These are phyloP conservation scores for Tetrahymena borealis DNA, from an alignment of 73 alveolate genomes.

Conservation along the genomic window DNA sequence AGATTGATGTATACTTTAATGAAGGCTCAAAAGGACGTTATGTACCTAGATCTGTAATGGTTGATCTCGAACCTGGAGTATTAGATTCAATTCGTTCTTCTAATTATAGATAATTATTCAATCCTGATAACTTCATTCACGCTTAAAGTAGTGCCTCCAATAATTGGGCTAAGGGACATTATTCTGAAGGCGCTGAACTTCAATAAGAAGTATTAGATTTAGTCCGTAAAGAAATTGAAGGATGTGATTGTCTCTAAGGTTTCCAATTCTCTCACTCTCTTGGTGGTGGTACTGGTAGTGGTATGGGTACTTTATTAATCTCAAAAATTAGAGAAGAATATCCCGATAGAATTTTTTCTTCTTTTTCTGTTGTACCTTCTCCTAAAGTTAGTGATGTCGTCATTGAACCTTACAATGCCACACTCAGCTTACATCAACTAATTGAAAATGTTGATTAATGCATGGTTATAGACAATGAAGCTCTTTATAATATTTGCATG, in stretches of 20 bases:
- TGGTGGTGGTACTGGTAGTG: conserved; percentile 42
- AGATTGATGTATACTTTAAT: conserved; percentile 45
- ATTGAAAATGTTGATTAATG: conserved; percentile 14
- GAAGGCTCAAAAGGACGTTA: conserved; percentile 47
- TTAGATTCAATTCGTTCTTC: conserved; percentile 32
- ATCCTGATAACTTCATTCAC: conserved; percentile 52
- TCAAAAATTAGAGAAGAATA: conserved; percentile 25
- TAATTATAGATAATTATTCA: conserved; percentile 41
- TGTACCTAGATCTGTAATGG: conserved; percentile 65
- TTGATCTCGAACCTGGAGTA: conserved; percentile 70
- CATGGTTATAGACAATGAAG: conserved; percentile 18
- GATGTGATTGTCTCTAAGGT: conserved; percentile 20
- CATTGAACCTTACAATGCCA: conserved; percentile 21
- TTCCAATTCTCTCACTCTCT: conserved; percentile 21
- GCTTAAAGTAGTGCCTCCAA: conserved; percentile 29
- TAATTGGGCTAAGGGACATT: conserved; percentile 34
- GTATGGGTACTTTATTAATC: conserved; percentile 22
- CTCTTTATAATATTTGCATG: conserved; percentile 21
- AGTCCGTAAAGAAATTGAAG: conserved; percentile 22
- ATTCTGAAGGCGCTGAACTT: conserved; percentile 36
- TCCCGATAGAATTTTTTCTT: conserved; percentile 25
- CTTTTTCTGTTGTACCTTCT: conserved; percentile 21
- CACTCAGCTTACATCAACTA: not conserved
- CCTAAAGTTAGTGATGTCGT: conserved; percentile 25
- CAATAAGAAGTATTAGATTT: conserved; percentile 1